Evolutionary conservation across 345 rosid species (phyloP), one percentile per base, ranked within the genome.

Genomic region (Adansonia digitata): DNA sequence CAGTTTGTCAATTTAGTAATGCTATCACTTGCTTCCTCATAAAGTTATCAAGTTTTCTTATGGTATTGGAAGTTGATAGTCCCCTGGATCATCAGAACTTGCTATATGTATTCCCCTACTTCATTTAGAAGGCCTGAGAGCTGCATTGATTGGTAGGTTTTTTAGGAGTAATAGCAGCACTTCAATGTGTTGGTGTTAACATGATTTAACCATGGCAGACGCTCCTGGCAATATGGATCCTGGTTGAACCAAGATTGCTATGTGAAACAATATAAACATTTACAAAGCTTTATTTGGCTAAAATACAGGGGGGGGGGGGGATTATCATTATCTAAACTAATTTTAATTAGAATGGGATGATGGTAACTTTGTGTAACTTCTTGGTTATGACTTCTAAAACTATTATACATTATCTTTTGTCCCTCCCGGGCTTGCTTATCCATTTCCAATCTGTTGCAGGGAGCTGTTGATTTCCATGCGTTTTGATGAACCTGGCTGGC

Each of bases 401-500:
- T 52, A 75, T 45, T 15, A 59, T 31, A 14, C 9, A 14, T 43
- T 61, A 59, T 48, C 18, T 77, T 77, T 35, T 35, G 35, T 49
- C 24, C 37, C 22, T 46, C 63, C 63, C 43, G 40, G 20, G 37
- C 35, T 57, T 39, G 52, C 72, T 68, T 45, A 29, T 72, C 18
- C 9, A 22, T 52, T 43, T 73, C 40, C 66, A 39, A 69, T 56
- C 42, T 77, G 45, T 79, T 82, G 78, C 86, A 94, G 98, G 91
- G 97, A 92, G 63, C 81, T 94, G 56, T 77, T 92, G 74, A 91
- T 94, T 78, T 94, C 97, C 40, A 68, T 92, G 78, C 85, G 92
- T 77, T 88, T 88, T 77, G 82, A 91, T 77, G 98, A 92, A 83
- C 93, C 97, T 77, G 97, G 98, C 79, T 94, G 97, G 93, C 90